Percentiles rank a stretch among this genome's conserved stretches.
These are phyloP conservation scores for Oryza glaberrima DNA, from an alignment of 176 grass and related monocot species.

Conservation along the genomic window DNA sequence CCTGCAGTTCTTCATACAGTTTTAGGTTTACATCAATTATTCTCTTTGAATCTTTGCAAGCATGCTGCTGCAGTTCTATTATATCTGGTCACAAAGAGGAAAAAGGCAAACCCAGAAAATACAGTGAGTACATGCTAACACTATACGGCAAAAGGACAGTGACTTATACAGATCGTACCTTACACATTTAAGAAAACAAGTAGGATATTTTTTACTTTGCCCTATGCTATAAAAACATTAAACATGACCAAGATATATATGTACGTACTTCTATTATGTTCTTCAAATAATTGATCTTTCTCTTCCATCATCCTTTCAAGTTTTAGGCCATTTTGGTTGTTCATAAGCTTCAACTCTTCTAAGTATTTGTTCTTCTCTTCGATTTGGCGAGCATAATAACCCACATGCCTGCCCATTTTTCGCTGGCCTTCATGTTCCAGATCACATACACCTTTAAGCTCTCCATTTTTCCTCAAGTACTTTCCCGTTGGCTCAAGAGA, in stretches of 20 bases:
- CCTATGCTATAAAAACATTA: neutral
- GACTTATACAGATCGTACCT: neutral
- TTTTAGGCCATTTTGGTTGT: constrained; percentile 41
- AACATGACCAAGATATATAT: neutral
- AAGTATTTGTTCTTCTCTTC: constrained; percentile 47
- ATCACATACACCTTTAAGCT: constrained; percentile 51
- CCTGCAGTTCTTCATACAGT: constrained; percentile 31
- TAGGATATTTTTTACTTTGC: neutral
- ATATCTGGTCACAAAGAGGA: constrained; percentile 44
- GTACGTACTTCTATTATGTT: constrained; percentile 57
- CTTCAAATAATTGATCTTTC: constrained; percentile 44
- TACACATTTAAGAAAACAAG: neutral
- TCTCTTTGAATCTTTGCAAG: constrained; percentile 17
- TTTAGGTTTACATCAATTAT: constrained; percentile 32
- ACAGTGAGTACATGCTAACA: neutral
- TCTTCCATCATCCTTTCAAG: constrained; percentile 56
- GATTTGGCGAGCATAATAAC: constrained; percentile 44
- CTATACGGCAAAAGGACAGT: too few species aligned
- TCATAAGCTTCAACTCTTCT: constrained; percentile 34
- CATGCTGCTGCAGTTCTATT: constrained; percentile 38
- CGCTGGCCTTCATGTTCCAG: constrained; percentile 39
- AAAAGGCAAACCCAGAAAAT: constrained; percentile 17
- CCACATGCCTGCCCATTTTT: constrained; percentile 43
- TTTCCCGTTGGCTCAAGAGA: constrained; percentile 47
- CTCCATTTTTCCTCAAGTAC: constrained; percentile 56